phyloP scores from a whole-genome alignment of 2,329 filamentous ascomycete genomes.

The Verruconis gallopava region DNA sequence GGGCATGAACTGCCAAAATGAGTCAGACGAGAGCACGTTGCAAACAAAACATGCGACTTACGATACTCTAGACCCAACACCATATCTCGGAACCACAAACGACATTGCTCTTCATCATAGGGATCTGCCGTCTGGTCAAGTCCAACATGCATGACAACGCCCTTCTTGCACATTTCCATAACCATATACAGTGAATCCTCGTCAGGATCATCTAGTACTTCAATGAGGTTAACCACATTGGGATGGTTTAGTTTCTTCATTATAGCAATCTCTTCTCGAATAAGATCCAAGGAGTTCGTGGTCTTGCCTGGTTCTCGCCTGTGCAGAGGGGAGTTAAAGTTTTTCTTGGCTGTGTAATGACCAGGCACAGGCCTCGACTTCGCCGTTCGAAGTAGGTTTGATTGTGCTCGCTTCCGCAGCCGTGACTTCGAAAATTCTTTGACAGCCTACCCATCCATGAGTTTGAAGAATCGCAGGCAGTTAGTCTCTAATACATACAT shows the following conservation, averaged over 20 bases:
- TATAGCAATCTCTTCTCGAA: slow-evolving; percentile 92
- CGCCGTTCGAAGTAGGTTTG: slow-evolving; percentile 63
- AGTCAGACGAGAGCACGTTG: background rate
- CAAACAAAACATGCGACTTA: slow-evolving; percentile 39
- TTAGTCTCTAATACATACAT: slow-evolving; percentile 45
- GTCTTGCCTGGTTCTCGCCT: slow-evolving; percentile 33
- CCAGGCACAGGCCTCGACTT: slow-evolving; percentile 41
- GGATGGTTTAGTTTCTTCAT: slow-evolving; percentile 98
- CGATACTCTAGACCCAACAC: slow-evolving; percentile 89
- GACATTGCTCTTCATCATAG: slow-evolving; percentile 68
- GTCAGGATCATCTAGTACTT: slow-evolving; percentile 88
- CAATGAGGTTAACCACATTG: slow-evolving; percentile 84
- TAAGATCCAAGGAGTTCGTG: slow-evolving; percentile 66
- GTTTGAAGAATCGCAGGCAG: background rate
- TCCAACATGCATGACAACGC: slow-evolving; percentile 91
- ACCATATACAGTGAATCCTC: slow-evolving; percentile 98
- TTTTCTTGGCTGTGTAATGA: slow-evolving; percentile 36
- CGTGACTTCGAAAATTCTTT: slow-evolving; percentile 96
- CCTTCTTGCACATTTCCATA: slow-evolving; percentile 97
- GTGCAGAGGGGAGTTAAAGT: slow-evolving; percentile 51
- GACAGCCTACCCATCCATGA: slow-evolving; percentile 50
- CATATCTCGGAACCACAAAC: slow-evolving; percentile 88
- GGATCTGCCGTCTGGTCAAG: slow-evolving; percentile 72
- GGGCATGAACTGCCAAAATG: slow-evolving; percentile 78
- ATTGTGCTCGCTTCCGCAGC: slow-evolving; percentile 79